These are phyloP conservation scores for Delonix regia DNA, from an alignment of 306 rosid genomes.

Conservation along the genomic window DNA sequence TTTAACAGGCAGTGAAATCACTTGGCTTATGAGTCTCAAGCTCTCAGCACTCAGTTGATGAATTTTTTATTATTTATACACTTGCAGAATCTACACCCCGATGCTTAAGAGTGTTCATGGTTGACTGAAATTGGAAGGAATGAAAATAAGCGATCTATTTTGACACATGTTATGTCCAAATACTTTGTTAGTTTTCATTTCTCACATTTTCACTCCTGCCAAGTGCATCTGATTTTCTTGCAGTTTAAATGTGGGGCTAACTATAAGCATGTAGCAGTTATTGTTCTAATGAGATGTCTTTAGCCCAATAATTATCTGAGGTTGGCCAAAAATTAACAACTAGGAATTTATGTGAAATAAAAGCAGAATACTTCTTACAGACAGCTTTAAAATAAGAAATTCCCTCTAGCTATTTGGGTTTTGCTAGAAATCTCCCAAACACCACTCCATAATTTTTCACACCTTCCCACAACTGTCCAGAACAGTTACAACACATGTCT, in stretches of 20 bases:
- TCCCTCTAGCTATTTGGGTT: neutral
- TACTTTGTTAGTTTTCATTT: neutral
- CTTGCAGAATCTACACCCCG: neutral
- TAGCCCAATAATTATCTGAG: too few species aligned
- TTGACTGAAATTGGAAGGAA: conserved; percentile 10
- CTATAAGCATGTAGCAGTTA: neutral
- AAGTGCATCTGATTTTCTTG: neutral
- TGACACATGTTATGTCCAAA: conserved; percentile 8
- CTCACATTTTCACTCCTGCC: neutral
- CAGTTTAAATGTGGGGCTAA: neutral
- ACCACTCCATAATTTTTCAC: neutral
- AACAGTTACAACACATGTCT: too few species aligned
- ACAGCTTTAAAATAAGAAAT: neutral
- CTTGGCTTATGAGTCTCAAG: neutral
- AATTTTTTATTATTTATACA: conserved; percentile 1
- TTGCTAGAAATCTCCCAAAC: neutral
- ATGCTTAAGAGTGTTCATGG: neutral
- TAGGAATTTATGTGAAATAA: neutral
- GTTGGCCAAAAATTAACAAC: neutral
- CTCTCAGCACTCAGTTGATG: too few species aligned
- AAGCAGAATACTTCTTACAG: neutral
- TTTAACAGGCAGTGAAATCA: conserved; percentile 1
- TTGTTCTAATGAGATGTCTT: too few species aligned
- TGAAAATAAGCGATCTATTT: neutral
- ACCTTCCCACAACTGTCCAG: neutral